phyloP scores from a whole-genome alignment of 148 eudicot species.

The Vaccinium macrocarpon region DNA sequence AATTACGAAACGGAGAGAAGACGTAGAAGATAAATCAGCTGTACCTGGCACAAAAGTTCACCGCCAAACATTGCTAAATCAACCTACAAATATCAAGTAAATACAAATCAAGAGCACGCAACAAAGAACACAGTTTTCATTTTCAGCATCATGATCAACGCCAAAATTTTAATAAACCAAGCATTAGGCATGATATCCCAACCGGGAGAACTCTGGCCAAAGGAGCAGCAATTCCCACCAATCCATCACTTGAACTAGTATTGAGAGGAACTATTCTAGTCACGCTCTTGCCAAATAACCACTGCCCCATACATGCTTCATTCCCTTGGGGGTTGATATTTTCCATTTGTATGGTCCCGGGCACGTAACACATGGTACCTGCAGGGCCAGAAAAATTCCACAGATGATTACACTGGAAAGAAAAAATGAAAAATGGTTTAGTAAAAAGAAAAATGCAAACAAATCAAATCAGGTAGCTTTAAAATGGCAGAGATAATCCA shows the following conservation, averaged over 20 bases:
- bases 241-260: constrained; percentile 73
- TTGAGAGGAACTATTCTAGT: constrained; percentile 69
- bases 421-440: too few relatives aligned
- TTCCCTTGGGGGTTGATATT: constrained; percentile 51
- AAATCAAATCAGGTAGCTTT: too few relatives aligned
- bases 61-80: constrained; percentile 91
- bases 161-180: not conserved
- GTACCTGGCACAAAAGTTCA: constrained; percentile 92
- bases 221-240: constrained; percentile 91
- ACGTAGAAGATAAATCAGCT: constrained; percentile 3
- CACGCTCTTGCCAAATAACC: constrained; percentile 83
- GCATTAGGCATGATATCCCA: constrained; percentile 17
- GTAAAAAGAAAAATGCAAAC: too few relatives aligned
- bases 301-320: constrained; percentile 95
- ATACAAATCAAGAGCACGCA: constrained; percentile 9
- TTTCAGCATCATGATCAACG: not conserved
- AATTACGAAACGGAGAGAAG: not conserved
- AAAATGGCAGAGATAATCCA: too few relatives aligned
- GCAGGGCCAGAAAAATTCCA: constrained; percentile 21
- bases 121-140: not conserved
- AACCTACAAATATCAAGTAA: constrained; percentile 45
- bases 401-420: too few relatives aligned
- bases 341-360: constrained; percentile 85
- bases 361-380: constrained; percentile 97
- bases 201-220: constrained; percentile 93